Evolutionary conservation across 176 grass and related monocot genomes (phyloP).

Genomic region (Carex scoparia): DNA sequence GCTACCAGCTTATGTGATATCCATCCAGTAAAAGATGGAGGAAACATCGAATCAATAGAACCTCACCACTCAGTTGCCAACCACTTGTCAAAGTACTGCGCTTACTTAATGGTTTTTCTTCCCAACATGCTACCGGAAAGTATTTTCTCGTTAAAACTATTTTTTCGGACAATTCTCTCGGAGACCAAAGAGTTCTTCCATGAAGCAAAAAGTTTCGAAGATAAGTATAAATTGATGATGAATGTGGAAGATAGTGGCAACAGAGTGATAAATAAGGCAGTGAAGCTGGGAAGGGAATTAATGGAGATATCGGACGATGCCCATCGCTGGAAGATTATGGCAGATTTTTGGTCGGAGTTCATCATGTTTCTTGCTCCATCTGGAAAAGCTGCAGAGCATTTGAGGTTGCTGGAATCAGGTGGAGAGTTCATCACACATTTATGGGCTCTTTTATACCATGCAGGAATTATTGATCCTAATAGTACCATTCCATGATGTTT

Average conservation of each 20-base stretch:
- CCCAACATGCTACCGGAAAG: not conserved
- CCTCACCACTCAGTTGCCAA: not conserved
- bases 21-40: not conserved
- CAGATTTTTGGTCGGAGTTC: constrained; percentile 5
- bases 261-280: not conserved
- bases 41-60: not conserved
- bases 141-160: not conserved
- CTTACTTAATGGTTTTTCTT: constrained; percentile 11
- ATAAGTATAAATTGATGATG: not conserved
- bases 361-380: constrained; percentile 29
- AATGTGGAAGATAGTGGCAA: not conserved
- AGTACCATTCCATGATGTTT: not conserved
- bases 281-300: not conserved
- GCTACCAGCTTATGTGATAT: constrained; percentile 19
- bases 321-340: not conserved
- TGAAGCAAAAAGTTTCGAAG: not conserved
- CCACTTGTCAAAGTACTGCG: constrained; percentile 16
- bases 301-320: not conserved
- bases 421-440: constrained; percentile 43
- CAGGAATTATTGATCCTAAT: not conserved
- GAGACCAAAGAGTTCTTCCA: not conserved
- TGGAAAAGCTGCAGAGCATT: not conserved
- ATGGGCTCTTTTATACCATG: constrained; percentile 30
- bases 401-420: constrained; percentile 14
- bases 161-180: not conserved